phyloP scores from a whole-genome alignment of 805 yeast genomes.

The Starmera caribaea region DNA sequence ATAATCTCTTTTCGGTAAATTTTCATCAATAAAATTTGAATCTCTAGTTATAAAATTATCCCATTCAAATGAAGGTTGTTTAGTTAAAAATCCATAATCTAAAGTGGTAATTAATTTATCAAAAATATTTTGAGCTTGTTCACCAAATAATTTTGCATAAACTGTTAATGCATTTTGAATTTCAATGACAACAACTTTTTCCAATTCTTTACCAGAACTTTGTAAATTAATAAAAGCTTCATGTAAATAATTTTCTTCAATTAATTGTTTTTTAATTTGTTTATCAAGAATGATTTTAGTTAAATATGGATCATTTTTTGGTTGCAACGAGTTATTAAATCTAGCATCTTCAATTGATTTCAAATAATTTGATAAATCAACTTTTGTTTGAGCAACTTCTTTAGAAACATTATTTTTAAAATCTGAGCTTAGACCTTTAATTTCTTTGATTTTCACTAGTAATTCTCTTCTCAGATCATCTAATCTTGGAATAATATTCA shows the following conservation, averaged over 20 bases:
- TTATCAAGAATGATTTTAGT: slow-evolving; percentile 63
- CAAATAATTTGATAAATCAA: slow-evolving; percentile 40
- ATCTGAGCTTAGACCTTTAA: slow-evolving; percentile 71
- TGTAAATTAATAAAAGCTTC: slow-evolving; percentile 86
- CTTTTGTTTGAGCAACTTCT: slow-evolving; percentile 60
- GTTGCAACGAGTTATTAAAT: slow-evolving; percentile 31
- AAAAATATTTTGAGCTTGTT: slow-evolving; percentile 64
- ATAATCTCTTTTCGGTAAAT: slow-evolving; percentile 49
- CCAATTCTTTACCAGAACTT: slow-evolving; percentile 80
- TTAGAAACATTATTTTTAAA: slow-evolving; percentile 67
- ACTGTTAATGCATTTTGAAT: slow-evolving; percentile 72
- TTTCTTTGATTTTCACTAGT: slow-evolving; percentile 77
- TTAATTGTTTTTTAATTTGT: slow-evolving; percentile 67
- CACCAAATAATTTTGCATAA: slow-evolving; percentile 62
- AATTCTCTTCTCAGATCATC: slow-evolving; percentile 69
- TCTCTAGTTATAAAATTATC: slow-evolving; percentile 70
- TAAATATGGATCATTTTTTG: slow-evolving; percentile 74
- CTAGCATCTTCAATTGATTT: slow-evolving; percentile 60
- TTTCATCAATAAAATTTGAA: slow-evolving; percentile 56
- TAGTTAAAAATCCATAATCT: slow-evolving; percentile 60
- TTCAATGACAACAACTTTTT: slow-evolving; percentile 77
- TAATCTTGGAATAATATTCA: slow-evolving; percentile 53
- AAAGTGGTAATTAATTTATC: slow-evolving; percentile 56
- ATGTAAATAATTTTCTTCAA: slow-evolving; percentile 78
- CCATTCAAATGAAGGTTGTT: slow-evolving; percentile 84